phyloP scores from a whole-genome alignment of 306 rosid genomes.

The Rosa lucieae region DNA sequence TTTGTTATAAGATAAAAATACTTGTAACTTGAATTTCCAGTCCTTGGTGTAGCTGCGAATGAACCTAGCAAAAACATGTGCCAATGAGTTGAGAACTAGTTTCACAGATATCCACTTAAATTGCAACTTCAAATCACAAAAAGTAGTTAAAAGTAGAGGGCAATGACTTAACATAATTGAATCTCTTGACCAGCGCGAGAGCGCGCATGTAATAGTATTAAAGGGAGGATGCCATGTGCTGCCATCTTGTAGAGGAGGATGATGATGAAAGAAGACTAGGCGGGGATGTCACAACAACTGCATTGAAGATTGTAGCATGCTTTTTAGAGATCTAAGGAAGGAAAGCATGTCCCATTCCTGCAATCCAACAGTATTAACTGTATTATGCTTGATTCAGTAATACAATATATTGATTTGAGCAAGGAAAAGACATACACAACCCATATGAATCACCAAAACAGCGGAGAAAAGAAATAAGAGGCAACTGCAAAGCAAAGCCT shows the following conservation, averaged over 20 bases:
- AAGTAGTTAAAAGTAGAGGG: too few relatives aligned
- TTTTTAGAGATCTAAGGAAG: constrained; percentile 66
- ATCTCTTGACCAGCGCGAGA: too few relatives aligned
- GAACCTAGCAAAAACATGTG: too few relatives aligned
- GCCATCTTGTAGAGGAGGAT: constrained; percentile 63
- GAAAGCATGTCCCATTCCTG: constrained; percentile 95
- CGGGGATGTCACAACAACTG: constrained; percentile 77
- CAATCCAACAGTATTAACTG: constrained; percentile 12
- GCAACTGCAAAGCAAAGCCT: constrained; percentile 17
- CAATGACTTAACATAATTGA: too few relatives aligned
- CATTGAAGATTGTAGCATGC: constrained; percentile 66
- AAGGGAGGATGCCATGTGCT: constrained; percentile 58
- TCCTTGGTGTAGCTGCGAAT: too few relatives aligned
- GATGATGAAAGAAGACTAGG: constrained; percentile 66
- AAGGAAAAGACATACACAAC: constrained; percentile 1
- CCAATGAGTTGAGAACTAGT: too few relatives aligned
- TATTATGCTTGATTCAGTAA: not conserved
- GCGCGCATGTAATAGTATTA: too few relatives aligned
- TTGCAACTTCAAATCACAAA: too few relatives aligned
- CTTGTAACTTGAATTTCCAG: too few relatives aligned
- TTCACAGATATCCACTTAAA: too few relatives aligned
- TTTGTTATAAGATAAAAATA: too few relatives aligned
- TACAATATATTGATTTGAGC: not conserved
- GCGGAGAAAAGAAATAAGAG: not conserved
- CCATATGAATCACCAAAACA: constrained; percentile 5